Percentiles rank a stretch among this genome's conserved stretches.
Conservation (phyloP, 2,329 filamentous ascomycete genomes). For the Cercospora canescens region DNA sequence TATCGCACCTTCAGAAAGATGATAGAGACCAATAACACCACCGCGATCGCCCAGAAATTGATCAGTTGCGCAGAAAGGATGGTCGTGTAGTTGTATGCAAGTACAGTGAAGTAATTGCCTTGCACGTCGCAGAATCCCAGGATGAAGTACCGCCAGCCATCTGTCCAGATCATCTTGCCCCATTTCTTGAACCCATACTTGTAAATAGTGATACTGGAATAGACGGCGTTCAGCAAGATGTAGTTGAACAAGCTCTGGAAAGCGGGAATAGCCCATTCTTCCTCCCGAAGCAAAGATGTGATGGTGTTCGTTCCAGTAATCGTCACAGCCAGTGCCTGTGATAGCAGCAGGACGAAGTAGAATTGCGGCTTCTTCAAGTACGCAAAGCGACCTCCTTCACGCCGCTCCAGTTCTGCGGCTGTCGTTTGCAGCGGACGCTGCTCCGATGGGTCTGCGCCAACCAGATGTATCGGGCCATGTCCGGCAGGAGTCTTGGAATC, state of each 20-base stretch:
- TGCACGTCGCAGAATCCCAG: conserved; percentile 91
- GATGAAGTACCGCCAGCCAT: conserved; percentile 94
- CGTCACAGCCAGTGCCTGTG: conserved; percentile 81
- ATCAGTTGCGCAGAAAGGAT: conserved; percentile 91
- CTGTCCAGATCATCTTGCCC: conserved; percentile 60
- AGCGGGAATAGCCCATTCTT: conserved; percentile 80
- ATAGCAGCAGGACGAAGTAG: conserved; percentile 74
- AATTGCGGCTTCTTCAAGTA: conserved; percentile 86
- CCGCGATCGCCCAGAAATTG: conserved; percentile 98
- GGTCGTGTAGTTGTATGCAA: conserved; percentile 91
- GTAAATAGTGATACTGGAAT: conserved; percentile 76
- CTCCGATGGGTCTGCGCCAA: conserved; percentile 29
- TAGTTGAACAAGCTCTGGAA: conserved; percentile 98
- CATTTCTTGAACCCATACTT: conserved; percentile 75
- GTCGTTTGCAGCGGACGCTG: conserved; percentile 38
- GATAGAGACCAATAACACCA: conserved; percentile 85
- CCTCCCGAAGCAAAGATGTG: conserved; percentile 67
- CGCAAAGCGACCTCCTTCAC: conserved; percentile 53
- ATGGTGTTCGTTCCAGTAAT: conserved; percentile 94
- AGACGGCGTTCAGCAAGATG: conserved; percentile 76
- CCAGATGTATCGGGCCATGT: conserved; percentile 41
- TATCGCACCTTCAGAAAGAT: conserved; percentile 83
- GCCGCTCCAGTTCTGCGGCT: conserved; percentile 43
- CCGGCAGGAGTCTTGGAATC: conserved; percentile 19
- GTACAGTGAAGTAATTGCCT: conserved; percentile 96